These are phyloP conservation scores for Xeromyces bisporus DNA, from an alignment of 495 filamentous ascomycete species.

Conservation along the genomic window DNA sequence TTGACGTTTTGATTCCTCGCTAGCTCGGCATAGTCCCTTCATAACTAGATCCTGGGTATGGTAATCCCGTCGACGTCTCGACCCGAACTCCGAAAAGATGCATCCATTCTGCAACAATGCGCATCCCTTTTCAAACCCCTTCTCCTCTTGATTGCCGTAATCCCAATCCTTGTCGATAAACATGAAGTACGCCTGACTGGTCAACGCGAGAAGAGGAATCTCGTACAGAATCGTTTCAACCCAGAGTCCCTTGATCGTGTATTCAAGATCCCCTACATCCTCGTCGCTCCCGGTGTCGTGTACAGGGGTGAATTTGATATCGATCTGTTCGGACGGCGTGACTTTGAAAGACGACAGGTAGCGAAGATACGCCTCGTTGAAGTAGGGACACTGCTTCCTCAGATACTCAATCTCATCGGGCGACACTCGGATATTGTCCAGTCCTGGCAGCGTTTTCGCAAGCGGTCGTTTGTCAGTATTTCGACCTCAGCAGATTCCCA, in stretches of 20 bases:
- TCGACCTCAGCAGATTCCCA: not conserved
- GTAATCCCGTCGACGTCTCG: conserved; percentile 73
- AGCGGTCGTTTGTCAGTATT: not conserved
- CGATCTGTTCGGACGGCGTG: conserved; percentile 61
- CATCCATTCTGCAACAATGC: conserved; percentile 66
- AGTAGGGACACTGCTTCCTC: conserved; percentile 63
- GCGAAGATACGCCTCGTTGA: conserved; percentile 56
- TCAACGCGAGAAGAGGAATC: conserved; percentile 79
- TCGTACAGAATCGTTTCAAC: conserved; percentile 94
- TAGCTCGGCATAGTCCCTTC: conserved; percentile 59
- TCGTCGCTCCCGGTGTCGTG: conserved; percentile 47
- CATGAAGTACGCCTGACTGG: conserved; percentile 92
- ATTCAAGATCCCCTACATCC: conserved; percentile 56
- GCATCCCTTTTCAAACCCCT: conserved; percentile 61
- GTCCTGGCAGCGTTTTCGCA: conserved; percentile 37
- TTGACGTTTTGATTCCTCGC: conserved; percentile 41
- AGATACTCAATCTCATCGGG: conserved; percentile 66
- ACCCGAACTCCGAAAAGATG: conserved; percentile 86
- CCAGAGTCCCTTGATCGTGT: conserved; percentile 69
- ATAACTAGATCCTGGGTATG: conserved; percentile 89
- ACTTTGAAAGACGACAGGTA: conserved; percentile 71
- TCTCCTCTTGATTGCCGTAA: conserved; percentile 67
- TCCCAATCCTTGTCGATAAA: conserved; percentile 86
- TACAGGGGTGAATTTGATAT: conserved; percentile 47
- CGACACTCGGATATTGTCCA: conserved; percentile 60